phyloP scores from a whole-genome alignment of 352 stramenopile species.

The Paralagenidium karlingii region DNA sequence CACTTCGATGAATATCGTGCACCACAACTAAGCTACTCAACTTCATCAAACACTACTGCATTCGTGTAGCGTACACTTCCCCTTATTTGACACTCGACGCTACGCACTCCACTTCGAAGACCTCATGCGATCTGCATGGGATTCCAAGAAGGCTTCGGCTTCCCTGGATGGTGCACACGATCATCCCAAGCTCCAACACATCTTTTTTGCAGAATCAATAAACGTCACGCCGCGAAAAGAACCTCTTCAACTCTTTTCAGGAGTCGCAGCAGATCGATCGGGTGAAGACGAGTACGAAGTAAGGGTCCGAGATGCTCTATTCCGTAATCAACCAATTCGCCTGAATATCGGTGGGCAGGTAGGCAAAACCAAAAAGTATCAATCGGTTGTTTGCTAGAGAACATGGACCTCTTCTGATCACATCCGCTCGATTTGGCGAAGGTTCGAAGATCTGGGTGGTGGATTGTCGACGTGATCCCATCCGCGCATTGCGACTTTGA shows the following conservation, averaged over 20 bases:
- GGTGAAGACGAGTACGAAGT: constrained; percentile 24
- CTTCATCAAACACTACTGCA: no score
- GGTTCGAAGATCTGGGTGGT: constrained; percentile 28
- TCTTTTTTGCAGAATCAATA: constrained; percentile 1
- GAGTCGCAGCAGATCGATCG: constrained; percentile 5
- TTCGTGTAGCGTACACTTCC: no score
- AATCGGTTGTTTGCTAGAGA: no score
- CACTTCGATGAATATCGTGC: no score
- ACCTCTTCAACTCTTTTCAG: constrained; percentile 24
- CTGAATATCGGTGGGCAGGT: constrained; percentile 54
- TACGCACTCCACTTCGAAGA: constrained; percentile 38
- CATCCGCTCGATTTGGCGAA: no score
- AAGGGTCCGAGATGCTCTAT: constrained; percentile 16
- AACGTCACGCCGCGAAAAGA: constrained; percentile 15
- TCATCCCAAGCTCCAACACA: constrained; percentile 1
- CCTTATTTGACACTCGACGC: constrained; percentile 51
- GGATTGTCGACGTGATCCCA: constrained; percentile 52
- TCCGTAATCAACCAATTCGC: constrained; percentile 16
- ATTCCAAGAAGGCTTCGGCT: constrained; percentile 21
- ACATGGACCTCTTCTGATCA: background rate
- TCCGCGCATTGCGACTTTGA: constrained; percentile 39
- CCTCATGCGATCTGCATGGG: constrained; percentile 30
- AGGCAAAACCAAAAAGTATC: no score
- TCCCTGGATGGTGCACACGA: constrained; percentile 7
- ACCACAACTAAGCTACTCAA: no score